Percentiles rank a stretch among this genome's conserved stretches.
Conservation (phyloP, 345 rosid species). For the Cardamine occulta region DNA sequence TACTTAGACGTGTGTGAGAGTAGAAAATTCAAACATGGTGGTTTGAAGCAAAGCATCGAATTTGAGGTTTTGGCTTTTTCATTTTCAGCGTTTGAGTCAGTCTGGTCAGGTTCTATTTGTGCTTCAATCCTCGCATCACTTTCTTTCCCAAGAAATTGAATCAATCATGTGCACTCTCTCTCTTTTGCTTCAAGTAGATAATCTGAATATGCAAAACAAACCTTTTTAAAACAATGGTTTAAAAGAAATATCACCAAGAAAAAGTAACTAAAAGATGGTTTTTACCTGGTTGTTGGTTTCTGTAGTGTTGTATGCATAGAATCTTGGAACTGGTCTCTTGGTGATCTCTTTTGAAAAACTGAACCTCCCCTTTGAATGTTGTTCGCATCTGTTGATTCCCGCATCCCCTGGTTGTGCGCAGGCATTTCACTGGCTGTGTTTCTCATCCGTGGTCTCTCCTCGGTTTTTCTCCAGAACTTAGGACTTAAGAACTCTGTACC, state of each 20-base stretch:
- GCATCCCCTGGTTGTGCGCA: constrained; percentile 36
- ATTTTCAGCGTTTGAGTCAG: constrained; percentile 23
- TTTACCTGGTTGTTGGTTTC: constrained; percentile 44
- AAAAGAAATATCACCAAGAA: background rate
- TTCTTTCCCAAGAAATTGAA: constrained; percentile 16
- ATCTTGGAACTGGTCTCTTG: constrained; percentile 46
- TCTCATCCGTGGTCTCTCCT: constrained; percentile 44
- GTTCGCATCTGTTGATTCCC: constrained; percentile 43
- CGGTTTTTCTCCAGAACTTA: constrained; percentile 84
- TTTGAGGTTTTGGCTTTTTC: constrained; percentile 23
- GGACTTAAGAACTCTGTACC: constrained; percentile 84
- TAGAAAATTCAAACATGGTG: constrained; percentile 10
- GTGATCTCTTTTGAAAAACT: constrained; percentile 43
- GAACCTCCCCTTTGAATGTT: constrained; percentile 44
- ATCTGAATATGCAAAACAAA: constrained; percentile 33
- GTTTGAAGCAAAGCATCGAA: constrained; percentile 30
- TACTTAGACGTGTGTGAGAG: constrained; percentile 30
- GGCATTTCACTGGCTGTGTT: constrained; percentile 38
- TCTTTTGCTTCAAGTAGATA: constrained; percentile 30
- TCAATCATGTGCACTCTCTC: constrained; percentile 13
- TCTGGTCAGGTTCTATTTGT: constrained; percentile 34
- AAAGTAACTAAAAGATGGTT: constrained; percentile 11
- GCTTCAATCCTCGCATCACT: constrained; percentile 35
- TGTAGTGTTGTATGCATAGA: constrained; percentile 33
- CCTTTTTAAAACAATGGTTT: background rate